A percentile compares a stretch with the other conserved stretches of the same genome.
Conservation (phyloP, 768 basidiomycete genomes). For the Gelatoporia subvermispora region DNA sequence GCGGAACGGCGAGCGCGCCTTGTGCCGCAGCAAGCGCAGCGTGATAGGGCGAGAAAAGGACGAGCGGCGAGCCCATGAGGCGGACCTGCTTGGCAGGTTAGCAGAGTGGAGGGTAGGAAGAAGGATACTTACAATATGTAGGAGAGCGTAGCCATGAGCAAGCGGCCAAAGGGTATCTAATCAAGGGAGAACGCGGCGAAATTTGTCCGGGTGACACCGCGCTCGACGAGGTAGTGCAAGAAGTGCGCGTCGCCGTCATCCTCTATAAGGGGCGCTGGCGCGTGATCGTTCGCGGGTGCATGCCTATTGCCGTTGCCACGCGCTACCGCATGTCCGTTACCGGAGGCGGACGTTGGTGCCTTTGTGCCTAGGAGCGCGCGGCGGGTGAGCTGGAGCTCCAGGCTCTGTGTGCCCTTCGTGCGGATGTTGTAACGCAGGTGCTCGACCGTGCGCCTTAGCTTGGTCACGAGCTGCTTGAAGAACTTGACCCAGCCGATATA, state of each 20-base stretch:
- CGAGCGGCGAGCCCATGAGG: conserved; percentile 59
- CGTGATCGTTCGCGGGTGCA: no score
- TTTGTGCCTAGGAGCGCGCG: no score
- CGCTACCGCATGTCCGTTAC: no score
- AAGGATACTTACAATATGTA: conserved; percentile 1
- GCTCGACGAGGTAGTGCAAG: conserved; percentile 63
- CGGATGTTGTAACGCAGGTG: conserved; percentile 56
- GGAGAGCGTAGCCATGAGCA: not conserved
- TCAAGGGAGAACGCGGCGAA: conserved; percentile 40
- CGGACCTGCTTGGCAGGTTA: conserved; percentile 48
- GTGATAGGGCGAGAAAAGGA: conserved; percentile 56
- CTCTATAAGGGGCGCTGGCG: not conserved
- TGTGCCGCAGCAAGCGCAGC: conserved; percentile 66
- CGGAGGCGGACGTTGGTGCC: no score
- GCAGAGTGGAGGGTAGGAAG: no score
- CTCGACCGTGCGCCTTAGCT: conserved; percentile 46
- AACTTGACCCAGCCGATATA: conserved; percentile 46
- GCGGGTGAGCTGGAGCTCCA: conserved; percentile 31
- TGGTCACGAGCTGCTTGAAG: conserved; percentile 41
- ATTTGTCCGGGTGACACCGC: conserved; percentile 65
- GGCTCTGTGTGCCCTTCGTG: conserved; percentile 49
- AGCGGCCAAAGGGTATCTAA: conserved; percentile 20
- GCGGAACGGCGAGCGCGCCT: conserved; percentile 44
- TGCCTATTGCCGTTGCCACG: no score
- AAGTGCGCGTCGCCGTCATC: conserved; percentile 10